These are phyloP conservation scores for Globisporangium emineosum DNA, from an alignment of 352 stramenopile species.

Conservation along the genomic window DNA sequence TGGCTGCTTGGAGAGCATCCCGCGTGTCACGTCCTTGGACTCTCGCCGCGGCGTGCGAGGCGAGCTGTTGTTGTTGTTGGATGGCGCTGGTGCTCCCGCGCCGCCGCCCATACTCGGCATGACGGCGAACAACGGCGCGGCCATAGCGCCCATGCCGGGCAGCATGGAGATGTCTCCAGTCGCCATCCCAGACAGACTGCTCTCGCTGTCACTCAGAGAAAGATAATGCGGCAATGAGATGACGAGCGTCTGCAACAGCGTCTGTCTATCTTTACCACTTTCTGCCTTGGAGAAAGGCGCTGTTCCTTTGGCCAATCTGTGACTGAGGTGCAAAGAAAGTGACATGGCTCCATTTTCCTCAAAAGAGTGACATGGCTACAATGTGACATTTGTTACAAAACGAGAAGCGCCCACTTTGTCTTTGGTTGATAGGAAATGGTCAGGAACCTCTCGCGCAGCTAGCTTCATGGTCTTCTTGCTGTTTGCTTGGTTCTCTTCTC, in stretches of 20 bases:
- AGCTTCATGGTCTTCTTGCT: no score
- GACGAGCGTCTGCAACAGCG: background rate
- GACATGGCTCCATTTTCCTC: background rate
- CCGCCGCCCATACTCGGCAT: background rate
- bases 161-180: conserved; percentile 11
- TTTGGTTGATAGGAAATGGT: no score
- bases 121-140: conserved; percentile 1
- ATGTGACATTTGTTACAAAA: no score
- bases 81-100: background rate
- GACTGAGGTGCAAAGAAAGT: background rate
- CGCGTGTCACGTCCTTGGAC: conserved; percentile 12
- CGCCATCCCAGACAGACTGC: background rate
- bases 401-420: no score
- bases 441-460: no score
- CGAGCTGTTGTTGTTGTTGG: background rate
- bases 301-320: background rate
- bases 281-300: background rate
- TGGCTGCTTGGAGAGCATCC: conserved; percentile 17
- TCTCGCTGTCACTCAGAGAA: background rate
- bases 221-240: background rate
- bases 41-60: conserved; percentile 1
- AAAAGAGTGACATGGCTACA: background rate
- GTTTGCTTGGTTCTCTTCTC: no score
- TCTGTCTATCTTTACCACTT: background rate
- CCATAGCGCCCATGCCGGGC: conserved; percentile 12